Evolutionary conservation across 2,329 filamentous ascomycete genomes (phyloP).

Genomic region (Trichophaea hybrida): DNA sequence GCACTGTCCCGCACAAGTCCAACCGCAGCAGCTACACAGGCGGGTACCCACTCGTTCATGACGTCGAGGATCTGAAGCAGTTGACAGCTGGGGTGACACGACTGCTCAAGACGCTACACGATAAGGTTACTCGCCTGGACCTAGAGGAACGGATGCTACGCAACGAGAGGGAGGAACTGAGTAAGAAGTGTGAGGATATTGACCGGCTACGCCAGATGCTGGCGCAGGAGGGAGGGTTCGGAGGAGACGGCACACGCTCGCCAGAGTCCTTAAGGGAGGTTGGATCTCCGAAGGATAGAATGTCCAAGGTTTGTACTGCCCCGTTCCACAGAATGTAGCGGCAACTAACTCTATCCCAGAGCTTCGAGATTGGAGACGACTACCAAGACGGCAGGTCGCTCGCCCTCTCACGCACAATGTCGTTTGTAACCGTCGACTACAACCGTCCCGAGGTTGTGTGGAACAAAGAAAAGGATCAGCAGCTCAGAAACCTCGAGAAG

Average conservation of each 20-base stretch:
- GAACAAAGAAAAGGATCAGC: constrained; percentile 18
- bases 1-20: background rate
- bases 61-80: constrained; percentile 17
- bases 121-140: constrained; percentile 18
- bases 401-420: background rate
- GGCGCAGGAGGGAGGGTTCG: background rate
- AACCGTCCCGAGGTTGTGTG: constrained; percentile 8
- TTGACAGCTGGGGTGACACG: constrained; percentile 17
- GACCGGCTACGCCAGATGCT: background rate
- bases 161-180: constrained; percentile 11
- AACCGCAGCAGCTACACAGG: background rate
- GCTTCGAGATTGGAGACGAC: background rate
- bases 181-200: constrained; percentile 9
- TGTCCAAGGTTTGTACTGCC: no score
- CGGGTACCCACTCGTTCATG: constrained; percentile 10
- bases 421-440: background rate
- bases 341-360: background rate
- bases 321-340: no score
- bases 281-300: no score
- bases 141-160: constrained; percentile 12
- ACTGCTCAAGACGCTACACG: constrained; percentile 18
- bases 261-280: no score
- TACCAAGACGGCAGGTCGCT: background rate
- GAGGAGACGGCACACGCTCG: background rate
- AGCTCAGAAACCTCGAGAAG: constrained; percentile 10